Conservation (phyloP, 176 grass and related monocot species). For the Eragrostis nindensis region DNA sequence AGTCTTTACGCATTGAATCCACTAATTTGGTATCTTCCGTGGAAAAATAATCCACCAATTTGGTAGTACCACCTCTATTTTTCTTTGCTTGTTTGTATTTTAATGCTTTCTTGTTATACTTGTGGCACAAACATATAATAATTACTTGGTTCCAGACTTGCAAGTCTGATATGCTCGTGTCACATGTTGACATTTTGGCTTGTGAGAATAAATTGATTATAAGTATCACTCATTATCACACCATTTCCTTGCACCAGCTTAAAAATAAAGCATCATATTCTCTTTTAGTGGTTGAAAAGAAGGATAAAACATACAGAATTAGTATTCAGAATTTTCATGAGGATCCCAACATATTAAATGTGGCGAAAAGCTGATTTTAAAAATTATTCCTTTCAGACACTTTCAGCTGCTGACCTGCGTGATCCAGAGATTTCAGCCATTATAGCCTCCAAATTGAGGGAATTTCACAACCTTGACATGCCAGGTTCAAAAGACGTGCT, state of each 20-base stretch:
- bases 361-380: slow-evolving; percentile 31
- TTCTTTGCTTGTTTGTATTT: slow-evolving; percentile 10
- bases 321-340: slow-evolving; percentile 6
- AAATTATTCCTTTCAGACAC: slow-evolving; percentile 57
- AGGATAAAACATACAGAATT: background rate
- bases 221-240: slow-evolving; percentile 17
- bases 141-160: background rate
- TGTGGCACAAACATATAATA: background rate
- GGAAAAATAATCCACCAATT: background rate
- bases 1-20: slow-evolving; percentile 7
- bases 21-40: background rate
- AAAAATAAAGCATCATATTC: slow-evolving; percentile 33
- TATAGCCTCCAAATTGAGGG: slow-evolving; percentile 70
- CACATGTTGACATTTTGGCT: slow-evolving; percentile 21
- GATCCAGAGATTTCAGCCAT: slow-evolving; percentile 76
- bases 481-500: slow-evolving; percentile 64
- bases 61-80: background rate
- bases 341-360: background rate
- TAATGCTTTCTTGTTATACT: slow-evolving; percentile 17
- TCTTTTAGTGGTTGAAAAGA: background rate
- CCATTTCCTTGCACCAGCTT: background rate
- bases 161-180: background rate
- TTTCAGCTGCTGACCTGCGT: slow-evolving; percentile 75
- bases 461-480: slow-evolving; percentile 92
- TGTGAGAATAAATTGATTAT: background rate